These are phyloP conservation scores for Trichoderma pleuroti DNA, from an alignment of 2,329 filamentous ascomycete species.

Conservation along the genomic window DNA sequence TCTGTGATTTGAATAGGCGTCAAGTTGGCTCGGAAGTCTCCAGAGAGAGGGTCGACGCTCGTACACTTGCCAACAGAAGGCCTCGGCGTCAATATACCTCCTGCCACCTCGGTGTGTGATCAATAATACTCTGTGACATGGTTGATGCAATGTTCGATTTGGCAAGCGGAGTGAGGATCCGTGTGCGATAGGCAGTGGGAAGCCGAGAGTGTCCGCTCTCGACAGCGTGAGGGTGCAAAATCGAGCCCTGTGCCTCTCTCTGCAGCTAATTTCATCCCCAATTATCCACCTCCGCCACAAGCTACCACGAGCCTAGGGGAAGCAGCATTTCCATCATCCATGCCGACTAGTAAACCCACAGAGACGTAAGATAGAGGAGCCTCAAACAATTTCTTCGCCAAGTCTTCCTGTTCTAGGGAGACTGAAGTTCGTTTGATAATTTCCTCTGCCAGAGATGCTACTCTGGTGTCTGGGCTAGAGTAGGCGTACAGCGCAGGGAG, in stretches of 20 bases:
- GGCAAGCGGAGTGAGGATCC: constrained; percentile 70
- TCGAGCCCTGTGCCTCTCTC: background rate
- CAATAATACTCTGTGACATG: constrained; percentile 60
- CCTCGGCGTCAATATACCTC: background rate
- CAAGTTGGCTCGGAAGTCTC: constrained; percentile 47
- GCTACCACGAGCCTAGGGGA: background rate
- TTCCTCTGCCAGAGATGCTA: constrained; percentile 81
- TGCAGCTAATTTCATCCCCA: constrained; percentile 27
- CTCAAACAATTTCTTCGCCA: constrained; percentile 65
- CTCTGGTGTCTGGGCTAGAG: constrained; percentile 74
- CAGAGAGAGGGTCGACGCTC: constrained; percentile 45
- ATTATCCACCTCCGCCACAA: constrained; percentile 25
- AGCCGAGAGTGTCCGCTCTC: constrained; percentile 55
- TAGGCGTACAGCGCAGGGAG: constrained; percentile 79
- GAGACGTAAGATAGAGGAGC: no score
- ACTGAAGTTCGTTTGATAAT: constrained; percentile 76
- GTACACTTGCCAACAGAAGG: constrained; percentile 42
- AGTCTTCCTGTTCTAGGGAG: constrained; percentile 63
- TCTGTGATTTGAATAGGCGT: constrained; percentile 43
- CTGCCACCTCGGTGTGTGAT: background rate
- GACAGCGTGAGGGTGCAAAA: constrained; percentile 19
- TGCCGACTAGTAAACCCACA: background rate
- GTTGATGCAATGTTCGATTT: constrained; percentile 72
- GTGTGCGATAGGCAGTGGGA: constrained; percentile 70
- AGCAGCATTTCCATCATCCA: background rate